A percentile compares a stretch with the other conserved stretches of the same genome.
phyloP scores from a whole-genome alignment of 306 rosid genomes.

The Elaeagnus macrophylla region DNA sequence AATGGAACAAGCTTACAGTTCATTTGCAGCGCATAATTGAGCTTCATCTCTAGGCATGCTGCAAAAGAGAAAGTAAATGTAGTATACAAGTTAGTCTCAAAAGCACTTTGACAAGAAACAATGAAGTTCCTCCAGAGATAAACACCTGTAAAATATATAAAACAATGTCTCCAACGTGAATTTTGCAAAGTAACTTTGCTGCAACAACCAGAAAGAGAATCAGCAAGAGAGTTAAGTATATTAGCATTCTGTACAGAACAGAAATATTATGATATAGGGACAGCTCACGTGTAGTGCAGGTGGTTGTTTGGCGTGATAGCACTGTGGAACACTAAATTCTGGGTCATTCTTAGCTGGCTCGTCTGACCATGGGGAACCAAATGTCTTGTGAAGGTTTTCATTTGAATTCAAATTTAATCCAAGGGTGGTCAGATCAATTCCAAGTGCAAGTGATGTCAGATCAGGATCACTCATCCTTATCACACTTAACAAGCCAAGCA shows the following conservation, averaged over 20 bases:
- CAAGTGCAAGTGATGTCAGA: constrained; percentile 88
- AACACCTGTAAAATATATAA: constrained; percentile 91
- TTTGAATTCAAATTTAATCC: constrained; percentile 91
- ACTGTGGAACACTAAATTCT: constrained; percentile 74
- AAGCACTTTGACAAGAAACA: not conserved
- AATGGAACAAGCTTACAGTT: constrained; percentile 55
- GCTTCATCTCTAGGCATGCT: constrained; percentile 98
- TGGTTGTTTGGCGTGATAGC: constrained; percentile 72
- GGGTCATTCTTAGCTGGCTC: constrained; percentile 96
- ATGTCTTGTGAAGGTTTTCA: constrained; percentile 91
- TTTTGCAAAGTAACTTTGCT: constrained; percentile 73
- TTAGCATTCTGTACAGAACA: constrained; percentile 2
- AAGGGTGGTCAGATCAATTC: constrained; percentile 85
- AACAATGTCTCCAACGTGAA: constrained; percentile 70
- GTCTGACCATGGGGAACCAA: constrained; percentile 97
- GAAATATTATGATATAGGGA: not conserved
- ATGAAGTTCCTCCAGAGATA: constrained; percentile 2
- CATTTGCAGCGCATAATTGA: constrained; percentile 78
- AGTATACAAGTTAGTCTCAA: constrained; percentile 1
- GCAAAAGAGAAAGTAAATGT: constrained; percentile 19
- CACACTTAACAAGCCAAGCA: constrained; percentile 87
- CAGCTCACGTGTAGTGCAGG: constrained; percentile 63
- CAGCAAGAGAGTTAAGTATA: constrained; percentile 14
- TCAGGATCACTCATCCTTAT: constrained; percentile 90
- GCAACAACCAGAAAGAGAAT: constrained; percentile 28